Conservation (phyloP, 2,329 filamentous ascomycete species). For the Xylariales sp. region DNA sequence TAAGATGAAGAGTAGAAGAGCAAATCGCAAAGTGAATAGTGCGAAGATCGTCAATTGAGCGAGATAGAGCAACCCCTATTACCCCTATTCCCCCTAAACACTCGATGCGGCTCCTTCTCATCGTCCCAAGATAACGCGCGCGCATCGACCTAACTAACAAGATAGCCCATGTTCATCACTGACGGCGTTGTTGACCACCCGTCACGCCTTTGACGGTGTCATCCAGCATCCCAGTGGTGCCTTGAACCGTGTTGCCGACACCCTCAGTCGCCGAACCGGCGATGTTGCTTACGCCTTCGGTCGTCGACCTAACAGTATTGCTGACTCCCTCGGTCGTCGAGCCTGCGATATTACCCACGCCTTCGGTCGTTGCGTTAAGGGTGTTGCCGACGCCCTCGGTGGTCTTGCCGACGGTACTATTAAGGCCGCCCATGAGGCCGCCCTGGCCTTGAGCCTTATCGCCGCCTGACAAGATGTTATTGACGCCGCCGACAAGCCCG, state of each 20-base stretch:
- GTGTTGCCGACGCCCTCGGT: constrained; percentile 50
- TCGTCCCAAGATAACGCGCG: constrained; percentile 22
- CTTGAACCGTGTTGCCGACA: constrained; percentile 49
- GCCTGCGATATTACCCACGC: constrained; percentile 47
- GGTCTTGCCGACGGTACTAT: constrained; percentile 47
- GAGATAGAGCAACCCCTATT: neutral
- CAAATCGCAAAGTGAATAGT: neutral
- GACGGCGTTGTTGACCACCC: constrained; percentile 32
- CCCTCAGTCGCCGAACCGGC: constrained; percentile 49
- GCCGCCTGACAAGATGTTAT: constrained; percentile 54
- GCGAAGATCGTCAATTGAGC: neutral
- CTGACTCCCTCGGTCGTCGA: constrained; percentile 49
- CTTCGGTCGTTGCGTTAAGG: constrained; percentile 48
- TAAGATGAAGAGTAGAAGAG: constrained; percentile 4
- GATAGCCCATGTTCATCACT: constrained; percentile 3
- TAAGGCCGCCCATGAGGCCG: constrained; percentile 51
- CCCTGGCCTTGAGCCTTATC: constrained; percentile 54
- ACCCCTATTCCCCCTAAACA: neutral
- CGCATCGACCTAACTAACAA: constrained; percentile 12
- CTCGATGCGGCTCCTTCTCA: constrained; percentile 11
- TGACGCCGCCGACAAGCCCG: constrained; percentile 50
- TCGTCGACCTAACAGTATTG: constrained; percentile 44
- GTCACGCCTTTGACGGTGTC: constrained; percentile 45
- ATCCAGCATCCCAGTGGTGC: constrained; percentile 42
- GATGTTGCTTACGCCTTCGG: constrained; percentile 48